Base-by-base conservation (phyloP, 2,329 filamentous ascomycete species). In the Fusarium penzigii region DNA sequence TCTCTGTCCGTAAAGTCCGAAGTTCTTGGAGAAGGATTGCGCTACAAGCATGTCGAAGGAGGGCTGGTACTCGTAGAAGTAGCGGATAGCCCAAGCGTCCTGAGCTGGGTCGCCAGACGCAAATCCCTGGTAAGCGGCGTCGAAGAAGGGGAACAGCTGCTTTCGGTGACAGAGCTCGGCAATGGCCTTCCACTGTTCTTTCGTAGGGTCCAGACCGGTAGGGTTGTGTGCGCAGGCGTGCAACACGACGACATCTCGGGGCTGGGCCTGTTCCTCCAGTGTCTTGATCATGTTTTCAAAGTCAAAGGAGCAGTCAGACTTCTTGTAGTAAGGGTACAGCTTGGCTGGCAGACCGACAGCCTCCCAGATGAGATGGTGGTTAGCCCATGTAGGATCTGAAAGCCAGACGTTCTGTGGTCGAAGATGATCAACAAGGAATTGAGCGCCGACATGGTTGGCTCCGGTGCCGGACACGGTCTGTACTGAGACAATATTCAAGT, bases 211-310 rank as follows among this genome's bases (percentile, higher is more conserved):
- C 54, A 97, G 90, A 49, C 94, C 94, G 1, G 94, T 99, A 20
- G 94, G 94, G 78, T 99, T 99, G 78, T 97, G 94, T 29, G 94
- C 94, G 71, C 94, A 97, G 52, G 92, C 90, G 74, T 97, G 94
- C 16, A 97, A 82, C 42, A 97, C 80, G 70, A 97, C 86, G 70
- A 97, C 85, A 70, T 89, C 92, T 62, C 85, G 85, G 39, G 88
- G 80, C 8, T 90, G 87, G 5, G 93, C 92, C 1, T 62, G 44
- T 29, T 78, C 75, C 56, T 83, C 73, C 39, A 97, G 78, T 11
- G 87, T 75, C 42, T 76, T 71, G 69, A 90, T 84, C 89, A 97
- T 92, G 75, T 90, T 92, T 52, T 88, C 84, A 67, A 96, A 92
- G 74, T 97, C 91, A 46, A 99, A 85, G 44, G 90, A 92, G 69